phyloP scores from a whole-genome alignment of 75 land plant species.

The Selaginella tamariscina region DNA sequence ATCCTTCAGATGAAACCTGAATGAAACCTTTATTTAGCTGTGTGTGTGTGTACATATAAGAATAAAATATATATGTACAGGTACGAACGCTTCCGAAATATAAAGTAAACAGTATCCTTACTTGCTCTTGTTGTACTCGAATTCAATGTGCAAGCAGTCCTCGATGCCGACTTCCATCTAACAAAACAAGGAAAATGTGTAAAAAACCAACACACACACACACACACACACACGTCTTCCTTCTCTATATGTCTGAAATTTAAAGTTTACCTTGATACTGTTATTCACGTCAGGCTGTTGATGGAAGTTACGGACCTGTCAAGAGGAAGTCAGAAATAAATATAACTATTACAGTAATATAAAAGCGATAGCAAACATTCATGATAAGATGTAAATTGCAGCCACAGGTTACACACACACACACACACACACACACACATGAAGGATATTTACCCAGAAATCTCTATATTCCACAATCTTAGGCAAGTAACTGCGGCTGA shows the following conservation, averaged over 20 bases:
- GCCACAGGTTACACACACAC: too few species aligned
- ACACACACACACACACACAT: not conserved
- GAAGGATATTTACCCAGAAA: slow-evolving; percentile 44
- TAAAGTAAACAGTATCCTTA: too few species aligned
- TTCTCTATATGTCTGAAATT: not conserved
- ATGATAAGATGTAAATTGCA: too few species aligned
- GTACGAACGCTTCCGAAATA: too few species aligned
- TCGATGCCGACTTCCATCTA: slow-evolving; percentile 99
- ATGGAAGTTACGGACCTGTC: slow-evolving; percentile 81
- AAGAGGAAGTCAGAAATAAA: slow-evolving; percentile 6
- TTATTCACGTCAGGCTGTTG: slow-evolving; percentile 76
- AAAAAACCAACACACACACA: not conserved
- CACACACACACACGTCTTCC: slow-evolving; percentile 1
- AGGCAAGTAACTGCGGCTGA: slow-evolving; percentile 80
- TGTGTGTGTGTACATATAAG: too few species aligned
- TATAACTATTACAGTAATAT: not conserved
- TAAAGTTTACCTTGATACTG: slow-evolving; percentile 74
- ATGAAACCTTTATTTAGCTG: too few species aligned
- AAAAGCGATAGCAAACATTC: not conserved
- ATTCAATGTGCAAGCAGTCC: slow-evolving; percentile 96
- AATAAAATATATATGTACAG: too few species aligned
- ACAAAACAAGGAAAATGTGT: slow-evolving; percentile 10
- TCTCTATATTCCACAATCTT: slow-evolving; percentile 81
- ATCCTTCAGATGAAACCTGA: slow-evolving; percentile 93
- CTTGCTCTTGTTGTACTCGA: slow-evolving; percentile 99